Base-by-base conservation (phyloP, 768 basidiomycete genomes). In the Agrocybe pediades region DNA sequence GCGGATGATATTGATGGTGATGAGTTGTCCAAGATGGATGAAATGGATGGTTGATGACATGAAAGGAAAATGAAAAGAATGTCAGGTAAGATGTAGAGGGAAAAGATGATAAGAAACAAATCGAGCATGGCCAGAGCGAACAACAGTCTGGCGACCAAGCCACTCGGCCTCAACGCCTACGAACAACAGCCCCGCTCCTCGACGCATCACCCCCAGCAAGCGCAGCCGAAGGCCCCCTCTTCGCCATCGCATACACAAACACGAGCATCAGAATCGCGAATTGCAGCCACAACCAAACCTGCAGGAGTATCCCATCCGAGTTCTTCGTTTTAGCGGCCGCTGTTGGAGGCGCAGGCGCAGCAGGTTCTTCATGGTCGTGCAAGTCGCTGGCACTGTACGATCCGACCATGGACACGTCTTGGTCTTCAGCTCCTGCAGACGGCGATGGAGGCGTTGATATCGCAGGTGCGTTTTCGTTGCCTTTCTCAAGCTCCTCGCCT, bases 211-310 rank as follows among this genome's bases (percentile, higher is more conserved):
- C 57, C 2, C 56, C 60, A 9, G 51, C 39, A 53, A 91, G 60
- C 25, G 92, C 82, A 49, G 79, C 78, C 71, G 84, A 86, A 6
- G 90, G 90, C 2, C 92, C 90, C 17, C 82, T 77, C 68, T 76
- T 83, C 53, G 89, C 88, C 85, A 92, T 88, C 27, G 88, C 82
- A 79, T 83, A 91, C 49, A 94, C 66, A 68, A 93, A 93, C 48
- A 92, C 84, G 39, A 86, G 50, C 26, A 92, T 77, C 57, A 94
- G 83, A 55, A 92, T 76, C 7, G 68, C 74, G 63, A 93, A 92
- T 68, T 94, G 92, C 54, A 92, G 66, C 89, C 90, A 91, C 57
- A 93, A 68, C 92, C 92, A 93, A 19, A 89, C 65, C 70, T 91
- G 88, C 45, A 93, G 61, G 58, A 92, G 66, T 45, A 87, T 69